Conservation (phyloP, 2,329 filamentous ascomycete genomes). For the Ascochyta rabiei region DNA sequence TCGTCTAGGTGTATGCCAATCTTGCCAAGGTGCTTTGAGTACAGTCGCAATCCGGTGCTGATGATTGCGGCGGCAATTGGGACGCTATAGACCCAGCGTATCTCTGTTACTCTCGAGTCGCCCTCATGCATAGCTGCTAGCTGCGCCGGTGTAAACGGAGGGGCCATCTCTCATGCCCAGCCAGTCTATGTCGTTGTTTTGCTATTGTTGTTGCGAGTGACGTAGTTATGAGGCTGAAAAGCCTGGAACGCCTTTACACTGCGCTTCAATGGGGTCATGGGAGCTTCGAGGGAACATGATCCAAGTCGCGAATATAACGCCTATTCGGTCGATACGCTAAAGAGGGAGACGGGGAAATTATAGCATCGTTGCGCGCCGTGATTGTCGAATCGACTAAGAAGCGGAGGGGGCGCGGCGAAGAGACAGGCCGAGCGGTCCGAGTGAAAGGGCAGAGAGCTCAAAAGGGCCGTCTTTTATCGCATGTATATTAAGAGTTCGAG, state of each 20-base stretch:
- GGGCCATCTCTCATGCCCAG: conserved; percentile 21
- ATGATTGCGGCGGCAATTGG: conserved; percentile 37
- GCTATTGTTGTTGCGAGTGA: conserved; percentile 5
- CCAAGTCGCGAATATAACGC: not conserved
- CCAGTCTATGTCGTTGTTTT: conserved; percentile 1
- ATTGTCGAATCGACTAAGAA: conserved; percentile 5
- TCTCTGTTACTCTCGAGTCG: conserved; percentile 37
- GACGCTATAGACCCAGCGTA: conserved; percentile 41
- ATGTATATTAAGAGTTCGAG: conserved; percentile 2
- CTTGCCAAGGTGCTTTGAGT: conserved; percentile 36
- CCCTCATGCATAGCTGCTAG: conserved; percentile 35
- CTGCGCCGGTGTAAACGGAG: conserved; percentile 37
- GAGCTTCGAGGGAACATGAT: not conserved
- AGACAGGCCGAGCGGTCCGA: not conserved
- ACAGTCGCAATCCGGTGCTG: conserved; percentile 36
- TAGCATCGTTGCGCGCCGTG: conserved; percentile 8
- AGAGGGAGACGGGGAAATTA: not conserved
- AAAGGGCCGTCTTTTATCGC: conserved; percentile 1
- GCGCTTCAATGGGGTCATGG: not conserved
- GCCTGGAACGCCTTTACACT: conserved; percentile 13
- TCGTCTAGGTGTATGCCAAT: conserved; percentile 44
- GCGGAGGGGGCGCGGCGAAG: conserved; percentile 8
- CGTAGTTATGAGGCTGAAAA: conserved; percentile 14
- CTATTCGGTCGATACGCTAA: not conserved
- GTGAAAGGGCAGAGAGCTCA: conserved; percentile 6